These are phyloP conservation scores for Maudiozyma humilis DNA, from an alignment of 1,139 yeast genomes.

Conservation along the genomic window DNA sequence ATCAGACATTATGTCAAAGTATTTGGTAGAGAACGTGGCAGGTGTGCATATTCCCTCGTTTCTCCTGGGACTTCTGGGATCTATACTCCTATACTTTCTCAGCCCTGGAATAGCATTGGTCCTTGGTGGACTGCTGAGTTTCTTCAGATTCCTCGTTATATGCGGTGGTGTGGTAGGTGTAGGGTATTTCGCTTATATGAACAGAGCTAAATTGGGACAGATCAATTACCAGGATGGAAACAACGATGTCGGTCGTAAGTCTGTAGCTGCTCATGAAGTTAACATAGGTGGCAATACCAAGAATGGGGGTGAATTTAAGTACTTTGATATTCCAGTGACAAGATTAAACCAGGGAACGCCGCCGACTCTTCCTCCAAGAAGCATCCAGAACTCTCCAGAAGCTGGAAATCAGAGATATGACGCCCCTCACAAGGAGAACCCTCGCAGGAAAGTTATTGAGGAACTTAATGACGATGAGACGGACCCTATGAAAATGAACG, in stretches of 20 bases:
- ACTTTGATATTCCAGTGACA: slow-evolving; percentile 23
- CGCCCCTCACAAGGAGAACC: background rate
- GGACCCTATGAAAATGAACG: background rate
- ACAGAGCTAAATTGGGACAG: background rate
- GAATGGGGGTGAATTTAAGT: slow-evolving; percentile 17
- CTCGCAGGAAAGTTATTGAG: background rate
- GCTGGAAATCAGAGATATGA: background rate
- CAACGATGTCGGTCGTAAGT: background rate
- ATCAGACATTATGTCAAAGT: background rate
- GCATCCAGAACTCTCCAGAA: background rate
- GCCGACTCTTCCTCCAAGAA: slow-evolving; percentile 3
- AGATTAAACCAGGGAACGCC: slow-evolving; percentile 12
- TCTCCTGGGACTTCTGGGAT: slow-evolving; percentile 8
- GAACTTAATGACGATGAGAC: background rate
- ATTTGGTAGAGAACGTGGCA: background rate
- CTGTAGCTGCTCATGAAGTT: slow-evolving; percentile 3
- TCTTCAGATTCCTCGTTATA: slow-evolving; percentile 6
- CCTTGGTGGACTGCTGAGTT: slow-evolving; percentile 10
- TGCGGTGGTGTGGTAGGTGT: slow-evolving; percentile 8
- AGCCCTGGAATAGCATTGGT: slow-evolving; percentile 11
- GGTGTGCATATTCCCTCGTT: slow-evolving; percentile 11
- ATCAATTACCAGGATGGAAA: background rate
- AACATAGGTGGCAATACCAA: slow-evolving; percentile 3
- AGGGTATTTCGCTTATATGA: background rate
- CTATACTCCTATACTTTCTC: slow-evolving; percentile 8